A percentile compares a stretch with the other conserved stretches of the same genome.
Evolutionary conservation across 352 stramenopile species (phyloP).

Genomic region (Phytopythium ostracodes): DNA sequence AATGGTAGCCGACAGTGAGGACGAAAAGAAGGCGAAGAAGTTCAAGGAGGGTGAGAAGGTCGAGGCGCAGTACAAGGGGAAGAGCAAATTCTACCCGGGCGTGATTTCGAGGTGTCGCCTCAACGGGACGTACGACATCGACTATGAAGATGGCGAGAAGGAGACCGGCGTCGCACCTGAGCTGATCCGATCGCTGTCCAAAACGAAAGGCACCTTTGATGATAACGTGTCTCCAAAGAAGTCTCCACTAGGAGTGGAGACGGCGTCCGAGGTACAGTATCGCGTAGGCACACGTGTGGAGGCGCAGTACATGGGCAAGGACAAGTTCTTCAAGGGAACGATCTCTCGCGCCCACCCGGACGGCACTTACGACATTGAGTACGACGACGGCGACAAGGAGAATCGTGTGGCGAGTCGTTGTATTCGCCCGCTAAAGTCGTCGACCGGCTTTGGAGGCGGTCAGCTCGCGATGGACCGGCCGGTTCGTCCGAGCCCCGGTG

Average conservation of each 20-base stretch:
- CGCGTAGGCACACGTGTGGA: conserved; percentile 35
- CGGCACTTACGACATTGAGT: conserved; percentile 68
- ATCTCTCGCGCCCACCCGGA: conserved; percentile 41
- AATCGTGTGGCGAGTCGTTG: conserved; percentile 26
- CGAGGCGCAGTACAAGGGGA: conserved; percentile 43
- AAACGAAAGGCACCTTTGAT: background rate
- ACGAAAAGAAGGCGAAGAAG: no score
- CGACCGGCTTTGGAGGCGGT: conserved; percentile 22
- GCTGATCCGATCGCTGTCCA: conserved; percentile 11
- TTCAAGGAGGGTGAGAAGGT: conserved; percentile 23
- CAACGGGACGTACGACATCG: conserved; percentile 63
- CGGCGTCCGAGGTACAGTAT: background rate
- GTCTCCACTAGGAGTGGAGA: background rate
- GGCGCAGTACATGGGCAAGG: conserved; percentile 55
- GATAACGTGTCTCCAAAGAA: background rate
- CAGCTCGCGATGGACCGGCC: conserved; percentile 28
- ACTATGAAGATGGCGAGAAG: conserved; percentile 77
- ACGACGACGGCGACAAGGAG: conserved; percentile 73
- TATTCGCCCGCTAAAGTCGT: conserved; percentile 29
- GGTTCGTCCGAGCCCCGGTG: conserved; percentile 22
- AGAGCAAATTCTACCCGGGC: conserved; percentile 47
- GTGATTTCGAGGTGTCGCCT: conserved; percentile 30
- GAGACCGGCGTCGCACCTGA: conserved; percentile 29
- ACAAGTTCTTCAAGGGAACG: conserved; percentile 56
- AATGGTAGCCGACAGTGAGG: no score